A percentile compares a stretch with the other conserved stretches of the same genome.
These are phyloP conservation scores for Eucalyptus sp. DNA, from an alignment of 345 rosid genomes.

Conservation along the genomic window DNA sequence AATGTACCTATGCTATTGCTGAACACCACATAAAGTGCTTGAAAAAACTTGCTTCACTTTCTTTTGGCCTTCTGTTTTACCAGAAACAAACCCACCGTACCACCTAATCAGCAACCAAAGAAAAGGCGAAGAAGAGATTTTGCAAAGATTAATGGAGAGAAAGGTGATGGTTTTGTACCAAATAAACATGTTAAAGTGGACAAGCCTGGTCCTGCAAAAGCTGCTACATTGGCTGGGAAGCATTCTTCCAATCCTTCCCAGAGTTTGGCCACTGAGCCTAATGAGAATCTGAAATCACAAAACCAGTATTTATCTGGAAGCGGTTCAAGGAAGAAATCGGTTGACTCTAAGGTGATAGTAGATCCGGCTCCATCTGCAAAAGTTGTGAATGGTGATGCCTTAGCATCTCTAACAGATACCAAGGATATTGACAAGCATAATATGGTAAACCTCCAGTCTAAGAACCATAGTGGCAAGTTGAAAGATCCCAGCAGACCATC, in stretches of 20 bases:
- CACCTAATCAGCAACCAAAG: constrained; percentile 52
- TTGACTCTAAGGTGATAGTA: constrained; percentile 26
- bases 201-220: constrained; percentile 30
- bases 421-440: constrained; percentile 43
- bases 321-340: constrained; percentile 43
- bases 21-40: neutral
- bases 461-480: constrained; percentile 26
- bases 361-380: constrained; percentile 26
- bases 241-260: constrained; percentile 12
- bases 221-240: constrained; percentile 15
- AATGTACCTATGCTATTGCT: neutral
- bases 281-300: constrained; percentile 28
- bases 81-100: constrained; percentile 47
- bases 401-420: constrained; percentile 19
- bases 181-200: constrained; percentile 47
- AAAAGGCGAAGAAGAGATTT: constrained; percentile 78
- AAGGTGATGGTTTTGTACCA: constrained; percentile 26
- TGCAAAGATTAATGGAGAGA: constrained; percentile 31
- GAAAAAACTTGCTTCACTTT: neutral
- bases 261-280: constrained; percentile 17
- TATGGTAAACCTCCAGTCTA: constrained; percentile 25
- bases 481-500: constrained; percentile 38
- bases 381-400: constrained; percentile 30
- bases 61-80: constrained; percentile 1
- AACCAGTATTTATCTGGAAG: constrained; percentile 24